Base-by-base conservation (phyloP, 495 filamentous ascomycete genomes). In the Aspergillus ellipticus region DNA sequence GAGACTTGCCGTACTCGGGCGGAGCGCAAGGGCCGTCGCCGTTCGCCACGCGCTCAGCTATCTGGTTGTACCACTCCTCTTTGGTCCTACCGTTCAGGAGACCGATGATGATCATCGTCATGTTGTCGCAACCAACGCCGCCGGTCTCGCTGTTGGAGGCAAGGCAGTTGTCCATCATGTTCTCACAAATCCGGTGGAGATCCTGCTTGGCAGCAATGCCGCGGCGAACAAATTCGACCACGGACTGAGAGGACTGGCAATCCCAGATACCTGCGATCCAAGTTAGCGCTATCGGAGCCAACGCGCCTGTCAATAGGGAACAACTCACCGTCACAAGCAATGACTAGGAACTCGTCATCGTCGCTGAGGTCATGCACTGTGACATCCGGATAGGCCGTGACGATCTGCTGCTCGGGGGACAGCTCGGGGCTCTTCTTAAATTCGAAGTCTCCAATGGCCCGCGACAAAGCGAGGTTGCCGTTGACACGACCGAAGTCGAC, bases 91-190 rank as follows among this genome's bases (percentile, higher is more conserved):
- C 94, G 60, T 86, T 83, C 52, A 98, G 83, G 65, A 98, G 83
- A 58, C 87, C 94, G 67, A 98, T 79, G 60, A 98, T 77, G 63
- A 86, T 80, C 89, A 97, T 96, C 60, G 94, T 98, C 94, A 98
- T 98, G 78, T 98, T 98, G 74, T 98, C 94, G 74, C 94, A 98
- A 57, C 94, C 94, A 47, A 98, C 94, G 42, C 94, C 94, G 29
- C 94, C 94, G 41, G 94, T 97, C 73, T 98, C 95, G 63, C 92
- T 94, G 79, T 94, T 97, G 49, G 91, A 92, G 26, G 94, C 89
- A 52, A 97, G 82, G 69, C 94, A 98, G 74, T 97, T 98, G 77
- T 97, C 92, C 94, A 98, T 98, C 91, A 98, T 95, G 77, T 98
- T 98, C 78, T 98, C 94, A 73, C 92, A 96, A 64, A 98, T 97